Evolutionary conservation across 768 basidiomycete genomes (phyloP).

Genomic region (Amanita thiersii): DNA sequence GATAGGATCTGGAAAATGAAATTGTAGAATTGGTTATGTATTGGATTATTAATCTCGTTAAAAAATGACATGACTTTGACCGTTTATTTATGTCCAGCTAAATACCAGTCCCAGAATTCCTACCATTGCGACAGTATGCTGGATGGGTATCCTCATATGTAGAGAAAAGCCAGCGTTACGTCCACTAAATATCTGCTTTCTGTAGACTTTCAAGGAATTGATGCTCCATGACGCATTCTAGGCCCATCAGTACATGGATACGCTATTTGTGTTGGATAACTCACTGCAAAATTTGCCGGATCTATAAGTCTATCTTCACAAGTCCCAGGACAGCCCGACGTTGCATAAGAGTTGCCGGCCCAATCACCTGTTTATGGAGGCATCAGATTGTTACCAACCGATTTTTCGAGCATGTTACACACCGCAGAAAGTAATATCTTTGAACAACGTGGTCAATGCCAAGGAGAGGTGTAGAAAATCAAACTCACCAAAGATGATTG

Average conservation of each 20-base stretch:
- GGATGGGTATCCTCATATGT: neutral
- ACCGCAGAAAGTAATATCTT: slow-evolving; percentile 84
- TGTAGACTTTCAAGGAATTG: slow-evolving; percentile 71
- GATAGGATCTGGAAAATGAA: slow-evolving; percentile 49
- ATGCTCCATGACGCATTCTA: slow-evolving; percentile 81
- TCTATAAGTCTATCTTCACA: slow-evolving; percentile 56
- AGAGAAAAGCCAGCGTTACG: neutral
- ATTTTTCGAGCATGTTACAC: slow-evolving; percentile 13
- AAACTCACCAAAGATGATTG: slow-evolving; percentile 63
- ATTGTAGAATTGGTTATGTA: slow-evolving; percentile 27
- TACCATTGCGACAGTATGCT: neutral
- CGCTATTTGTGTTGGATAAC: slow-evolving; percentile 15
- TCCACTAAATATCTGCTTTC: slow-evolving; percentile 40
- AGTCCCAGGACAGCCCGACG: slow-evolving; percentile 68
- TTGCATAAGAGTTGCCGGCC: slow-evolving; percentile 77
- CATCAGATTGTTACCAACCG: neutral
- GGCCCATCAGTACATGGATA: slow-evolving; percentile 1
- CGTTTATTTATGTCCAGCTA: neutral
- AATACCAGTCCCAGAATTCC: neutral
- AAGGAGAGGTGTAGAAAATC: slow-evolving; percentile 16
- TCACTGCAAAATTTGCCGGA: slow-evolving; percentile 64
- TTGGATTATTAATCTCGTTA: neutral
- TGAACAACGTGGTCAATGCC: neutral
- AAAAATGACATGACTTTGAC: neutral
- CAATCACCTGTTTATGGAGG: slow-evolving; percentile 64